Percentiles rank a stretch among this genome's conserved stretches.
phyloP scores from a whole-genome alignment of 208 protist genomes.

The Leptomonas pyrrhocoris region DNA sequence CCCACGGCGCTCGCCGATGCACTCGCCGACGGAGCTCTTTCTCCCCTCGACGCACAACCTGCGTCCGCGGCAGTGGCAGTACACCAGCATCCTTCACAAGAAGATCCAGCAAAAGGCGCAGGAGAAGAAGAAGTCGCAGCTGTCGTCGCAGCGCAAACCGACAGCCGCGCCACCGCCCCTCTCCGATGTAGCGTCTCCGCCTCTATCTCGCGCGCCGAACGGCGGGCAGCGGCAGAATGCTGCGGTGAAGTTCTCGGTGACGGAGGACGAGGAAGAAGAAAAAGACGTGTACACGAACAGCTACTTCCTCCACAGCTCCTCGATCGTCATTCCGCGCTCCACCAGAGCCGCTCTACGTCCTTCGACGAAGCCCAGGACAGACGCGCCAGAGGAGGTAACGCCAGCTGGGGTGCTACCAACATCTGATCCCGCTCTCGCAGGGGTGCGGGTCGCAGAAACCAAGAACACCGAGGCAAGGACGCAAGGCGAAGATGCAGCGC shows the following conservation, averaged over 20 bases:
- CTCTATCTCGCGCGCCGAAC: neutral
- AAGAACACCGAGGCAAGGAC: neutral
- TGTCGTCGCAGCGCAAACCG: neutral
- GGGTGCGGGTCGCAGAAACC: neutral
- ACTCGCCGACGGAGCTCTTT: conserved; percentile 10
- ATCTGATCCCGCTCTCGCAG: too few species aligned
- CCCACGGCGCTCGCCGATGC: neutral
- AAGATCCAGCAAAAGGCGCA: conserved; percentile 4
- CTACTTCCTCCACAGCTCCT: conserved; percentile 2
- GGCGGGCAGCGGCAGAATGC: neutral
- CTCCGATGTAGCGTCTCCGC: neutral
- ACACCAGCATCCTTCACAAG: conserved; percentile 10
- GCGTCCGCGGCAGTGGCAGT: conserved; percentile 17
- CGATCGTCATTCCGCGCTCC: neutral
- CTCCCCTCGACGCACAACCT: conserved; percentile 2
- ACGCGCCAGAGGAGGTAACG: neutral
- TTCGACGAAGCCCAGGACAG: neutral
- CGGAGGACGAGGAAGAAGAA: neutral
- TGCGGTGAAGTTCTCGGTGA: neutral
- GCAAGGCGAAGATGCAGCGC: neutral
- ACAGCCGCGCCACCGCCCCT: neutral
- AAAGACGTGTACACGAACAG: neutral
- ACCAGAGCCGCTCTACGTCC: neutral
- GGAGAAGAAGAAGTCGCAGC: neutral
- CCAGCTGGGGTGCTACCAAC: neutral